Evolutionary conservation across 192 early-diverging fungal species (phyloP).

Genomic region (Coemansia erecta): DNA sequence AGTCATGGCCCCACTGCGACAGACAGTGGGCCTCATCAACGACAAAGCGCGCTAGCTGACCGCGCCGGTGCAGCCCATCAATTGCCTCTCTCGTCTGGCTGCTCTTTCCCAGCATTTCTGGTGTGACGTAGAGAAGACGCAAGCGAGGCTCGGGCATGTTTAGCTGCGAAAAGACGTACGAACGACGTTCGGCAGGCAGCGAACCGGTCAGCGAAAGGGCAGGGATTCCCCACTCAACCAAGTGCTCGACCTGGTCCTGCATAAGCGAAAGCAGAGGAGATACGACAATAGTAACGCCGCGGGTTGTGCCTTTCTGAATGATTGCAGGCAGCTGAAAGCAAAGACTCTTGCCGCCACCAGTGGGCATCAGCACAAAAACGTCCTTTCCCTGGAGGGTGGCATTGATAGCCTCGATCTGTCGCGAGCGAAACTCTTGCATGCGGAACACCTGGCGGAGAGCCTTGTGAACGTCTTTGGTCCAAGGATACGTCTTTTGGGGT

Average conservation of each 20-base stretch:
- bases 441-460: constrained; percentile 68
- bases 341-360: constrained; percentile 93
- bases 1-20: constrained; percentile 97
- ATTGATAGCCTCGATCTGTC: constrained; percentile 90
- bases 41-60: constrained; percentile 80
- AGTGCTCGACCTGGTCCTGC: constrained; percentile 85
- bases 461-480: constrained; percentile 69
- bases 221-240: constrained; percentile 63
- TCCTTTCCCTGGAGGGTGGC: constrained; percentile 79
- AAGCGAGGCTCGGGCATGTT: constrained; percentile 43
- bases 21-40: constrained; percentile 98
- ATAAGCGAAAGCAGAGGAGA: constrained; percentile 95
- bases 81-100: constrained; percentile 58
- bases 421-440: constrained; percentile 72
- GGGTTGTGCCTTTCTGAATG: constrained; percentile 59
- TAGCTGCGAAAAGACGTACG: constrained; percentile 62
- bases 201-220: constrained; percentile 66
- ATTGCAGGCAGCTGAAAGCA: constrained; percentile 93
- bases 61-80: constrained; percentile 57
- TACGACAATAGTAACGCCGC: constrained; percentile 84
- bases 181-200: constrained; percentile 49
- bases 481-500: constrained; percentile 53
- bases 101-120: constrained; percentile 77
- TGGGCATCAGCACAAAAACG: constrained; percentile 97
- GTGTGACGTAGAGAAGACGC: constrained; percentile 84